phyloP scores from a whole-genome alignment of 148 eudicot species.

The Oxyria digyna region DNA sequence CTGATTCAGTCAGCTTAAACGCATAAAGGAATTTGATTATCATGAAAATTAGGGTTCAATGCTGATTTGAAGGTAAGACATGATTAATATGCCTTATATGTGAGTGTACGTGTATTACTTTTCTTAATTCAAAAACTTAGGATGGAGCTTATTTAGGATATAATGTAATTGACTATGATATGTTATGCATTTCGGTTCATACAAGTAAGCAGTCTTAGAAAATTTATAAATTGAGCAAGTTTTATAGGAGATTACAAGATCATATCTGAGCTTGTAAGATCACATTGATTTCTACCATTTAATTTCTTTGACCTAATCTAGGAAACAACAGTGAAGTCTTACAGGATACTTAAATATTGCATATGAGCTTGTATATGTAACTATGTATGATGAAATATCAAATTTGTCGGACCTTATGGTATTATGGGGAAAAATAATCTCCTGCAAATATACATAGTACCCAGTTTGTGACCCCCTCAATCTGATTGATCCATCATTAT shows the following conservation, averaged over 20 bases:
- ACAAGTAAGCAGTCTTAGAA: not conserved
- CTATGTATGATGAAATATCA: conserved; percentile 16
- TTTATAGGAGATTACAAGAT: not conserved
- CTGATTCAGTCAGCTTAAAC: not conserved
- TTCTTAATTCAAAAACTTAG: not conserved
- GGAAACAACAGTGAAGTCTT: not conserved
- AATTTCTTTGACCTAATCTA: too few species aligned
- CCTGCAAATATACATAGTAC: not conserved
- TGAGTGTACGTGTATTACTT: not conserved
- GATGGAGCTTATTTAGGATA: not conserved
- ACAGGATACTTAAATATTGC: not conserved
- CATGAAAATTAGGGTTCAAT: not conserved
- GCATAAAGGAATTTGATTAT: not conserved
- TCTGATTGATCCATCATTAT: not conserved
- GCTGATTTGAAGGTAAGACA: not conserved
- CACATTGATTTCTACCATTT: not conserved
- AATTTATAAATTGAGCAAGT: not conserved
- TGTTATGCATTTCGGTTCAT: not conserved
- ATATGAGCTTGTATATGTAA: not conserved
- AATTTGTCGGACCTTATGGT: not conserved
- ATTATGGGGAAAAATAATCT: conserved; percentile 37
- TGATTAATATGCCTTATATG: not conserved
- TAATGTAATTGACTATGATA: not conserved
- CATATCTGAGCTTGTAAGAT: not conserved
- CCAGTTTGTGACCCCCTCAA: not conserved